These are phyloP conservation scores for Metarhizium anisopliae DNA, from an alignment of 2,329 filamentous ascomycete genomes.

Conservation along the genomic window DNA sequence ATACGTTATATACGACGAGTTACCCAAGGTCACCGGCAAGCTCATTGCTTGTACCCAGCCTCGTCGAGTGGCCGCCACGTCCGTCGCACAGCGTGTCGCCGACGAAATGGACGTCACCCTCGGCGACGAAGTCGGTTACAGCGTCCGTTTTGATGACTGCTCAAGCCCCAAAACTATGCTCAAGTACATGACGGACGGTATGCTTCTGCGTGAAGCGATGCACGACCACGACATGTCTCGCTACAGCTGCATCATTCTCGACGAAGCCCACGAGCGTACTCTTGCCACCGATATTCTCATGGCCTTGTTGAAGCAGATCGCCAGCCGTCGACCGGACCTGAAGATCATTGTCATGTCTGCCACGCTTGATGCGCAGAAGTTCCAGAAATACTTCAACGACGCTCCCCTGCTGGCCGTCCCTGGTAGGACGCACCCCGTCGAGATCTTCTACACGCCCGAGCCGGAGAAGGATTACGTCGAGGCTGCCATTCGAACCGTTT, in stretches of 20 bases:
- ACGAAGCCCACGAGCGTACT: slow-evolving; percentile 96
- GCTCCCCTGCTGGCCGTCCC: slow-evolving; percentile 90
- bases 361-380: slow-evolving; percentile 94
- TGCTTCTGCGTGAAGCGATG: slow-evolving; percentile 94
- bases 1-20: slow-evolving; percentile 94
- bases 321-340: slow-evolving; percentile 71
- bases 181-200: slow-evolving; percentile 99
- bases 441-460: slow-evolving; percentile 97
- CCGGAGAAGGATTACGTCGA: slow-evolving; percentile 96
- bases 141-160: slow-evolving; percentile 96
- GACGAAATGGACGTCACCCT: slow-evolving; percentile 91
- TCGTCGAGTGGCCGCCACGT: slow-evolving; percentile 96
- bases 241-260: slow-evolving; percentile 96
- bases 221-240: slow-evolving; percentile 85
- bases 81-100: slow-evolving; percentile 93
- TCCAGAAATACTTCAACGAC: slow-evolving; percentile 93
- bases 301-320: slow-evolving; percentile 88
- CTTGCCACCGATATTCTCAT: slow-evolving; percentile 96
- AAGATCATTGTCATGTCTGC: slow-evolving; percentile 99
- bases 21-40: slow-evolving; percentile 77
- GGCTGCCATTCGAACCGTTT: slow-evolving; percentile 83
- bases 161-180: slow-evolving; percentile 82
- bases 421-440: slow-evolving; percentile 89
- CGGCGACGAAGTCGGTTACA: slow-evolving; percentile 94
- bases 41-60: slow-evolving; percentile 96